Conservation (phyloP, 352 stramenopile species). For the Globisporangium nodosum region DNA sequence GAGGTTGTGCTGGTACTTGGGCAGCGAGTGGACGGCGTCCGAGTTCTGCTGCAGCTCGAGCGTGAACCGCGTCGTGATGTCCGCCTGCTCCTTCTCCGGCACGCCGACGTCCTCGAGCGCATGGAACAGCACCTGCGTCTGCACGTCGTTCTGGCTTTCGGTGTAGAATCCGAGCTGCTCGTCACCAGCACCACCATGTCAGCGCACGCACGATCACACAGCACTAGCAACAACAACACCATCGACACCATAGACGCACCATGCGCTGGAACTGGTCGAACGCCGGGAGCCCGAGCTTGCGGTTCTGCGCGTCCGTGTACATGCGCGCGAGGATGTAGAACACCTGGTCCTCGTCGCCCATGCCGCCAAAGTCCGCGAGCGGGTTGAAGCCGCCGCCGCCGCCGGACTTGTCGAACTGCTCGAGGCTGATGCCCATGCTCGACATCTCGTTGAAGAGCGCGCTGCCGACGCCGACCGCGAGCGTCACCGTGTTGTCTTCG, state of each 20-base stretch:
- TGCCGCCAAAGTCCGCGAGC: conserved; percentile 36
- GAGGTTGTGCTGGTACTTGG: conserved; percentile 83
- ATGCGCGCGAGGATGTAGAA: conserved; percentile 78
- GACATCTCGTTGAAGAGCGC: conserved; percentile 71
- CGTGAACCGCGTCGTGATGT: conserved; percentile 62
- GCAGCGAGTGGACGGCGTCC: conserved; percentile 68
- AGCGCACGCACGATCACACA: no score
- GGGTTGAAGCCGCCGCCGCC: conserved; percentile 12
- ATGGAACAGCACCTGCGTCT: conserved; percentile 77
- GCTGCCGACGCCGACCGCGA: conserved; percentile 31
- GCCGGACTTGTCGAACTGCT: conserved; percentile 41
- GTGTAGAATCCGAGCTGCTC: conserved; percentile 74
- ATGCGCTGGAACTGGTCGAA: conserved; percentile 83
- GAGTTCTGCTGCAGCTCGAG: conserved; percentile 54
- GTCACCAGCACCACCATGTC: neutral
- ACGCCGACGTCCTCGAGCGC: conserved; percentile 53
- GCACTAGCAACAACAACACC: neutral
- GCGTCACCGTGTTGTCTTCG: conserved; percentile 13
- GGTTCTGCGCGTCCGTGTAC: conserved; percentile 59
- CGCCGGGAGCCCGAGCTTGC: conserved; percentile 73
- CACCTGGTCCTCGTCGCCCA: conserved; percentile 68
- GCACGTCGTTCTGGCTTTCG: conserved; percentile 60
- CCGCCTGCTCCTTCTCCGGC: conserved; percentile 50
- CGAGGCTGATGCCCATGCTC: conserved; percentile 67
- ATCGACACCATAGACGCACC: conserved; percentile 26